These are phyloP conservation scores for Gyromitra esculenta DNA, from an alignment of 2,329 filamentous ascomycete genomes.

Conservation along the genomic window DNA sequence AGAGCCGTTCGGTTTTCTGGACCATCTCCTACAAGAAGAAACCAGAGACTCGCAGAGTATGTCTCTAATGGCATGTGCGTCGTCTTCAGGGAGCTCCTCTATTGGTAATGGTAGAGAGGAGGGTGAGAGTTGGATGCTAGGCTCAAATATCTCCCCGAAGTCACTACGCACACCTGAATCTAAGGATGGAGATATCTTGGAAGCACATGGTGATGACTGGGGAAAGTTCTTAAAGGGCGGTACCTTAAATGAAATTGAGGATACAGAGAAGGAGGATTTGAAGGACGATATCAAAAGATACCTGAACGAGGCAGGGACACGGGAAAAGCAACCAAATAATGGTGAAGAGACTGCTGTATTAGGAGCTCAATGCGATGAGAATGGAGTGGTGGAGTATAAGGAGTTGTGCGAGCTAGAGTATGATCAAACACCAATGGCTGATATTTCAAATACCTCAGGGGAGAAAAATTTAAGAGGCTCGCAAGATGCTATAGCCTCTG, in stretches of 20 bases:
- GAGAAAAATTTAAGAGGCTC: background rate
- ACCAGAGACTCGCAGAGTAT: slow-evolving; percentile 3
- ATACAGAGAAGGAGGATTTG: background rate
- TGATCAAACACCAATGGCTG: background rate
- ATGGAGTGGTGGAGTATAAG: background rate
- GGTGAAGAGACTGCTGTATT: background rate
- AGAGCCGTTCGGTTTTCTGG: background rate
- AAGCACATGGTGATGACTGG: slow-evolving; percentile 10
- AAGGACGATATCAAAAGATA: slow-evolving; percentile 5
- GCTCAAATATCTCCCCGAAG: slow-evolving; percentile 21
- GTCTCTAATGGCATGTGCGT: slow-evolving; percentile 33
- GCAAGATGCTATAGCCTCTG: background rate
- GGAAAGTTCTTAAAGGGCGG: background rate
- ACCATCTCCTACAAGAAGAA: slow-evolving; percentile 2
- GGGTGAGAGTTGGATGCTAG: slow-evolving; percentile 29
- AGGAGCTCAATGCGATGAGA: background rate
- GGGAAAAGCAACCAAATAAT: slow-evolving; percentile 15
- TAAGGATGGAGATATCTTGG: background rate
- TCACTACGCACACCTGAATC: background rate
- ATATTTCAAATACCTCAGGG: background rate
- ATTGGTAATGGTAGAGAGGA: background rate
- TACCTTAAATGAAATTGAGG: background rate
- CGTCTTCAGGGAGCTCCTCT: slow-evolving; percentile 18
- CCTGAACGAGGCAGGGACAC: slow-evolving; percentile 7
- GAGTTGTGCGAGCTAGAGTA: background rate